Base-by-base conservation (phyloP, 2,329 filamentous ascomycete species). In the Nigrospora sphaerica region DNA sequence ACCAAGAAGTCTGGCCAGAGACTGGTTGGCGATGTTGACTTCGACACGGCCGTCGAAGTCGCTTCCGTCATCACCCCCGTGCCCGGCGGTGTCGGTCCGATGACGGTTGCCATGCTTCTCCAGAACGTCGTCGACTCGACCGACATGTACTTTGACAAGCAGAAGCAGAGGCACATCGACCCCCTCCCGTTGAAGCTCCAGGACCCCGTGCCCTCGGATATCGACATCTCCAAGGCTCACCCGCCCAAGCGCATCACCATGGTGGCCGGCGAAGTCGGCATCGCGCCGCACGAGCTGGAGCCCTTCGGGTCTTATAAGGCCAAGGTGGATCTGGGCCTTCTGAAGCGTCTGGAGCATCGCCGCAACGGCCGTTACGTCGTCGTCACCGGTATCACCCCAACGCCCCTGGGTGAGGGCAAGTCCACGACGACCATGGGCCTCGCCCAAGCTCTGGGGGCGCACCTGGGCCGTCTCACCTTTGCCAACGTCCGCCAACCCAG, bases 51-150 rank as follows among this genome's bases (percentile, higher is more conserved):
- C 14, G 78, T 77, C 14, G 76, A 95, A 62, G 86, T 96, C 37
- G 93, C 91, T 17, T 95, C 91, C 3, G 80, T 87, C 60, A 96
- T 98, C 61, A 98, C 93, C 3, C 93, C 93, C 1, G 93, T 98
- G 2, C 93, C 93, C 2, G 93, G 93, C 47, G 93, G 93, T 66
- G 93, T 98, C 49, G 93, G 93, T 0, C 93, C 93, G 43, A 98
- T 98, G 93, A 98, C 93, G 3, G 91, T 98, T 52, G 93, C 93
- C 49, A 98, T 98, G 93, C 76, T 98, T 41, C 73, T 98, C 58
- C 88, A 95, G 67, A 98, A 98, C 62, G 91, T 97, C 10, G 86
- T 97, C 46, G 86, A 92, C 56, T 85, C 92, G 32, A 86, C 93
- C 33, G 85, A 83, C 42, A 72, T 79, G 47, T 91, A 88, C 61